A percentile compares a stretch with the other conserved stretches of the same genome.
phyloP scores from a whole-genome alignment of 768 basidiomycete species.

The Paxillus involutus region DNA sequence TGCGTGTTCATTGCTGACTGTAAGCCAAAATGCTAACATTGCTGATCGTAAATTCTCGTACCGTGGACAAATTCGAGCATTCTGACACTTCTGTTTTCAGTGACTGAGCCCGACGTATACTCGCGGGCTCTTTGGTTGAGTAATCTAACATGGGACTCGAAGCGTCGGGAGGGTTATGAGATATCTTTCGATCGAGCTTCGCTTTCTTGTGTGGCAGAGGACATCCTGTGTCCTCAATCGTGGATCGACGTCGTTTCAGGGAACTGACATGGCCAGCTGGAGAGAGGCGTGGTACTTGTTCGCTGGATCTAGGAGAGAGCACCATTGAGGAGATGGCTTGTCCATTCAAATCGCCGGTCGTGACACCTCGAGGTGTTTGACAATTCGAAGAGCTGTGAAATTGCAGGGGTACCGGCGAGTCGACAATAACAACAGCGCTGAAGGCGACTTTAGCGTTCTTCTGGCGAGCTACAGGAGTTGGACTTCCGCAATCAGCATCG shows the following conservation, averaged over 20 bases:
- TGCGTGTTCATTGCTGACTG: not conserved
- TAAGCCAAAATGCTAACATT: not conserved
- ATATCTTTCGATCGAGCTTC: constrained; percentile 10
- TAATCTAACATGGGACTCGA: constrained; percentile 8
- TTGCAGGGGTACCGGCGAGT: not conserved
- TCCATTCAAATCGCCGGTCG: not conserved
- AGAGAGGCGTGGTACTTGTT: not conserved
- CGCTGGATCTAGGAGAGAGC: not conserved
- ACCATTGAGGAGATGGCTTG: not conserved
- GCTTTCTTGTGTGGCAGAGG: constrained; percentile 13
- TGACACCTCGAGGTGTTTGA: not conserved
- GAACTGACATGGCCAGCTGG: not conserved
- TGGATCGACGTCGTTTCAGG: constrained; percentile 18
- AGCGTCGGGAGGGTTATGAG: not conserved
- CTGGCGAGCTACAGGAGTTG: not conserved
- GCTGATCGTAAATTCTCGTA: constrained; percentile 9
- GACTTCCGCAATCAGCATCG: not conserved
- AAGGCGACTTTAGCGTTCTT: not conserved
- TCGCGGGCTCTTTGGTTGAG: constrained; percentile 36
- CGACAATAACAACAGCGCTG: not conserved
- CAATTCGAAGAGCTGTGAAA: not conserved
- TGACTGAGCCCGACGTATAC: constrained; percentile 40
- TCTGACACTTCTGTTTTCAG: constrained; percentile 31
- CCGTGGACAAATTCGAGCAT: constrained; percentile 10
- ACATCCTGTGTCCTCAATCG: not conserved